These are phyloP conservation scores for Pluteus cervinus DNA, from an alignment of 768 basidiomycete species.

Conservation along the genomic window DNA sequence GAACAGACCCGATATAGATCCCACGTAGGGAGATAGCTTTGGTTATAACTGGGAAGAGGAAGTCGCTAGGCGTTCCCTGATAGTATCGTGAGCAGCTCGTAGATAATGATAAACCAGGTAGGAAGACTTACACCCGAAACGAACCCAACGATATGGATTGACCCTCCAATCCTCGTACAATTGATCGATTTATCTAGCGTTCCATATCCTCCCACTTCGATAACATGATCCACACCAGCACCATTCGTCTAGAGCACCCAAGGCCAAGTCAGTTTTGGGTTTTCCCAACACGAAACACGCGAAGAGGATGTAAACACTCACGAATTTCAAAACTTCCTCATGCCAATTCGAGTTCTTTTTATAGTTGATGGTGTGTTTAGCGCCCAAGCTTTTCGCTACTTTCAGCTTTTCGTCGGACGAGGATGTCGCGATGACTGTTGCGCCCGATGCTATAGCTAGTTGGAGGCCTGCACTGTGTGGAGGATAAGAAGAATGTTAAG, in stretches of 20 bases:
- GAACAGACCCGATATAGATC: slow-evolving; percentile 50
- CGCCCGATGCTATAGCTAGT: slow-evolving; percentile 57
- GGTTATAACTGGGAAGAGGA: slow-evolving; percentile 26
- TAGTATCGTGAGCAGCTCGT: no score
- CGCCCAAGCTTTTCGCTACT: slow-evolving; percentile 44
- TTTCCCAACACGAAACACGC: background rate
- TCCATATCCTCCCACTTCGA: slow-evolving; percentile 44
- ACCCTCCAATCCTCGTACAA: slow-evolving; percentile 34
- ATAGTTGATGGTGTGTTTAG: slow-evolving; percentile 57
- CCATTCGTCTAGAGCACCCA: slow-evolving; percentile 26
- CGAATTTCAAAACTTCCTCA: slow-evolving; percentile 38
- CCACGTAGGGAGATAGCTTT: slow-evolving; percentile 42
- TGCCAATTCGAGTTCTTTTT: slow-evolving; percentile 54
- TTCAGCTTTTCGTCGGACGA: slow-evolving; percentile 61
- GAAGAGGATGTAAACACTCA: slow-evolving; percentile 14
- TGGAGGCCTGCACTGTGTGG: slow-evolving; percentile 46
- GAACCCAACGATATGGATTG: slow-evolving; percentile 44
- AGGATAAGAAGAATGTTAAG: slow-evolving; percentile 8
- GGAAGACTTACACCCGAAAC: slow-evolving; percentile 33
- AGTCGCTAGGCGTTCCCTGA: no score
- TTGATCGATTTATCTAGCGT: slow-evolving; percentile 41
- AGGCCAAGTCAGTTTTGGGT: background rate
- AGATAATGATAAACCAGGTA: background rate
- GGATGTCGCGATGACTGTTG: slow-evolving; percentile 60
- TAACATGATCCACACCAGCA: slow-evolving; percentile 30